Conservation (phyloP, 345 rosid species). For the rapeseed (Brassica napus) region DNA sequence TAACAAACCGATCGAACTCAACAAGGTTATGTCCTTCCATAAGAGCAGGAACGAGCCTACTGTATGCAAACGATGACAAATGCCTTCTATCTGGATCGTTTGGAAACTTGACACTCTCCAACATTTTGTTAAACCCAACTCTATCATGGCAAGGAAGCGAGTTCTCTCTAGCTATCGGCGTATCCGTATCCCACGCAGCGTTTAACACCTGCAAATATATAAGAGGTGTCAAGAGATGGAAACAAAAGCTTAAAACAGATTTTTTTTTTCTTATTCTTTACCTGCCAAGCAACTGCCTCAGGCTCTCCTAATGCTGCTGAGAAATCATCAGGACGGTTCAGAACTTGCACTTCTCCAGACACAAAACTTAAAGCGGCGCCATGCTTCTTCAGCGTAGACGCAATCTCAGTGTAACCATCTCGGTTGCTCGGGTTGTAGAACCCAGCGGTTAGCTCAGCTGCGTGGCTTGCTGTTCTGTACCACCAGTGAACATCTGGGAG, state of each 20-base stretch:
- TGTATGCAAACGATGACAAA: conserved; percentile 70
- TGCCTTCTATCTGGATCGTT: conserved; percentile 86
- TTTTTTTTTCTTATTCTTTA: conserved; percentile 17
- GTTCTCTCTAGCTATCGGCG: conserved; percentile 70
- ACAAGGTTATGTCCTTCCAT: conserved; percentile 75
- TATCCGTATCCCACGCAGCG: conserved; percentile 82
- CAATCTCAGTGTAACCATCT: conserved; percentile 85
- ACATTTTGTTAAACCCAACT: conserved; percentile 67
- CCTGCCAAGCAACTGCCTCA: conserved; percentile 87
- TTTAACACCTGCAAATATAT: conserved; percentile 63
- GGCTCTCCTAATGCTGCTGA: conserved; percentile 68
- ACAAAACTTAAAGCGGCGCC: conserved; percentile 70
- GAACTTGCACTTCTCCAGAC: conserved; percentile 53
- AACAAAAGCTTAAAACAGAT: not conserved
- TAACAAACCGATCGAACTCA: conserved; percentile 80
- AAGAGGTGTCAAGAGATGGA: not conserved
- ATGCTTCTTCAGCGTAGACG: conserved; percentile 66
- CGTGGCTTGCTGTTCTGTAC: conserved; percentile 95
- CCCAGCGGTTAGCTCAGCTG: conserved; percentile 94
- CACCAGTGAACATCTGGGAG: conserved; percentile 95
- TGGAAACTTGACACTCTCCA: conserved; percentile 71
- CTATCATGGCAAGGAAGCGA: conserved; percentile 75
- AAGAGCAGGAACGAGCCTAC: conserved; percentile 70
- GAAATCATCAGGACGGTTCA: conserved; percentile 63
- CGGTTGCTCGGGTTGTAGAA: conserved; percentile 86